Evolutionary conservation across 2,329 filamentous ascomycete genomes (phyloP).

Genomic region (Ilyonectria mors-panacis): DNA sequence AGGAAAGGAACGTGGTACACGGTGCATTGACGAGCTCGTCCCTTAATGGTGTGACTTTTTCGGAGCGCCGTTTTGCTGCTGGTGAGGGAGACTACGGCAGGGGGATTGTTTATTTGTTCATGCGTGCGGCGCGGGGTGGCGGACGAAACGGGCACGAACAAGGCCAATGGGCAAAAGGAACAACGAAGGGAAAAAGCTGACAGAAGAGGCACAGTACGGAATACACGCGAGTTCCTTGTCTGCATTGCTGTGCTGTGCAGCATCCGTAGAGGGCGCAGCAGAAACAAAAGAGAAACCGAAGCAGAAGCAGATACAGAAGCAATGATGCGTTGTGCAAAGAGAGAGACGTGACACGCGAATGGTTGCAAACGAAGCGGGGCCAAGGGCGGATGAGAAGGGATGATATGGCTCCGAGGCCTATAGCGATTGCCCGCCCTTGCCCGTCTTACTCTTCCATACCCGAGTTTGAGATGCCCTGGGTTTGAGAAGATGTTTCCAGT

Average conservation of each 20-base stretch:
- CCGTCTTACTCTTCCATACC: neutral
- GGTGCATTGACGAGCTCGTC: slow-evolving; percentile 27
- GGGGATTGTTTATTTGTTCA: neutral
- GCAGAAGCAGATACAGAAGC: slow-evolving; percentile 17
- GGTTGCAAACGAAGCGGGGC: slow-evolving; percentile 25
- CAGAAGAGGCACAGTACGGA: neutral
- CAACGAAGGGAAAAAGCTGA: neutral
- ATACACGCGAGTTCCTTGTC: neutral
- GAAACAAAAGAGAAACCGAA: slow-evolving; percentile 23
- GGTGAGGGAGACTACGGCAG: neutral
- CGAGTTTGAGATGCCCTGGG: slow-evolving; percentile 2
- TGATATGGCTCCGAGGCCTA: slow-evolving; percentile 16
- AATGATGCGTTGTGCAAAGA: slow-evolving; percentile 6
- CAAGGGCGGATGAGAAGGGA: slow-evolving; percentile 25
- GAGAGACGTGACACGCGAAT: slow-evolving; percentile 22
- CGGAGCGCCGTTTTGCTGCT: neutral
- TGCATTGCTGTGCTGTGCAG: neutral
- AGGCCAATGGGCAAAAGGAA: neutral
- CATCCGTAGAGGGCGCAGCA: neutral
- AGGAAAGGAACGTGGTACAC: slow-evolving; percentile 24
- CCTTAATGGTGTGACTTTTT: neutral
- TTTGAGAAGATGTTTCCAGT: slow-evolving; percentile 17
- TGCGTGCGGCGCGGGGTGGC: neutral
- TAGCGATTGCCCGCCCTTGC: slow-evolving; percentile 1
- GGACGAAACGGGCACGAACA: slow-evolving; percentile 2